These are phyloP conservation scores for Xylaria palmicola DNA, from an alignment of 495 filamentous ascomycete species.

Conservation along the genomic window DNA sequence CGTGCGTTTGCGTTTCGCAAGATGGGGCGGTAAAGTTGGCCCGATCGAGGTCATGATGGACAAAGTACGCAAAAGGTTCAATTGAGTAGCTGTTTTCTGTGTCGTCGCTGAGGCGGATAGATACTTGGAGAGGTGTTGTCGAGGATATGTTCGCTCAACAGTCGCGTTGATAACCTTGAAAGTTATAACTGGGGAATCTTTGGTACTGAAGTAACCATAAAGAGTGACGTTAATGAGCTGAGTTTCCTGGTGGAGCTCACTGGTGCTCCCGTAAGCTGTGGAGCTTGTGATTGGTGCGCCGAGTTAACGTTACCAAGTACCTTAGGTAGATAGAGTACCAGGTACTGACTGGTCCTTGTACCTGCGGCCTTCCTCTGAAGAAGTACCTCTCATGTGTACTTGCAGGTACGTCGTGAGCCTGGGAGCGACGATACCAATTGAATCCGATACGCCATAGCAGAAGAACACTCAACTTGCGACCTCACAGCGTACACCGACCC, in stretches of 20 bases:
- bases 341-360: no score
- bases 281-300: not conserved
- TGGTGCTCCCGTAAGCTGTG: not conserved
- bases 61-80: not conserved
- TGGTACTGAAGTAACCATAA: no score
- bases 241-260: not conserved
- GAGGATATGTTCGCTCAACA: not conserved
- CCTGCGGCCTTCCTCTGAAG: no score
- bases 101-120: not conserved
- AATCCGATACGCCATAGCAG: not conserved
- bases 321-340: no score
- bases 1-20: constrained; percentile 53
- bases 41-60: constrained; percentile 49
- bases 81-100: not conserved
- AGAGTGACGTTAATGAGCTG: not conserved
- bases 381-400: not conserved
- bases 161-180: not conserved
- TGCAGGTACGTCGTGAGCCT: not conserved
- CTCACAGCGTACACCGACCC: not conserved
- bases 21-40: constrained; percentile 51
- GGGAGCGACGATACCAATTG: constrained; percentile 8
- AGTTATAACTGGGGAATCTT: not conserved
- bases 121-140: not conserved
- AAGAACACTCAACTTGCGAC: not conserved
- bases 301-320: no score